phyloP scores from a whole-genome alignment of 148 eudicot species.

The Salicornia ramosissima region DNA sequence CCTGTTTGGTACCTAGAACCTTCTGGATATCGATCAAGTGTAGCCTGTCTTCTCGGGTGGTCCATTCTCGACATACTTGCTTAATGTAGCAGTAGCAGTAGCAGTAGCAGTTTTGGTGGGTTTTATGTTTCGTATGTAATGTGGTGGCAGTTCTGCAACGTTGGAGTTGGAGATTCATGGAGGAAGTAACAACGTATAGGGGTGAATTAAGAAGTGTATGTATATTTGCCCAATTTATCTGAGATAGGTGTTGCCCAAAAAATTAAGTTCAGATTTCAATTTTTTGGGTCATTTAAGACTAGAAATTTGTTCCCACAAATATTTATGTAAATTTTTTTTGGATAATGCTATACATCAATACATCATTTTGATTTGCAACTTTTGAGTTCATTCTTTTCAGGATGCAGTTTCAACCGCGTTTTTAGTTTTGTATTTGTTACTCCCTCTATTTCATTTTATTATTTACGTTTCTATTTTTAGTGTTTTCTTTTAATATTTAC shows the following conservation, averaged over 20 bases:
- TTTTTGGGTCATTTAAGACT: not conserved
- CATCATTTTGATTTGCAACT: too few relatives aligned
- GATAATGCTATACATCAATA: too few relatives aligned
- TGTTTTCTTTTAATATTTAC: too few relatives aligned
- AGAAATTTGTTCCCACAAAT: not conserved
- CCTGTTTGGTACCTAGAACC: not conserved
- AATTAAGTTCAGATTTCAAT: not conserved
- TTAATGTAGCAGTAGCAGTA: not conserved
- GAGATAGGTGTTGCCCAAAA: not conserved
- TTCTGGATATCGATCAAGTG: not conserved
- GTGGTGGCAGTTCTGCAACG: too few relatives aligned
- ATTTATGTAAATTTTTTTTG: too few relatives aligned
- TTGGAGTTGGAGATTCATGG: too few relatives aligned
- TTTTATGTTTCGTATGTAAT: not conserved
- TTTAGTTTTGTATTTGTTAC: too few relatives aligned
- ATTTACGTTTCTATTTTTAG: too few relatives aligned
- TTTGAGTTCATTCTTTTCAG: too few relatives aligned
- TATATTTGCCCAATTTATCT: not conserved
- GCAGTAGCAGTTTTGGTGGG: constrained; percentile 5
- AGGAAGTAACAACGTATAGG: not conserved
- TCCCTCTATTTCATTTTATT: too few relatives aligned
- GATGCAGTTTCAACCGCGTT: too few relatives aligned
- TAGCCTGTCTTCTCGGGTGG: not conserved
- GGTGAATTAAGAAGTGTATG: not conserved
- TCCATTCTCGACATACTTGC: not conserved